Base-by-base conservation (phyloP, 2,329 filamentous ascomycete species). In the Dichotomopilus funicola region DNA sequence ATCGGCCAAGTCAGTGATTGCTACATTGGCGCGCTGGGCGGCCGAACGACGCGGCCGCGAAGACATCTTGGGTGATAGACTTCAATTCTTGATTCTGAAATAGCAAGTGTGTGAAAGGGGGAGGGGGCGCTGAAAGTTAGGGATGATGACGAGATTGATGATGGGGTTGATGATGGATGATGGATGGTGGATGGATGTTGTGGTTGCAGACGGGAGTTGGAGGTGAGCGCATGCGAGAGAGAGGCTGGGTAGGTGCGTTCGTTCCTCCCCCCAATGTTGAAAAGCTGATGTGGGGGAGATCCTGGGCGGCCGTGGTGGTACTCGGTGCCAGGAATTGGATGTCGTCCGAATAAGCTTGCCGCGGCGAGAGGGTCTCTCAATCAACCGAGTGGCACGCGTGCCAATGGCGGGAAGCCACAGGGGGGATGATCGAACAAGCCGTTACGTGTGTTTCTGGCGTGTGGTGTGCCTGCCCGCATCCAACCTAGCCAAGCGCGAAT, bases 1-100 rank as follows among this genome's bases (percentile, higher is more conserved):
- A 59, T 78, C 75, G 65, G 73, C 74, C 68, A 78, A 72, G 73
- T 77, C 73, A 76, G 75, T 76, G 56, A 77, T 77, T 61, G 72
- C 73, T 42, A 67, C 68, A 40, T 70, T 75, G 52, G 74, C 74
- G 66, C 69, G 71, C 60, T 75, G 73, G 62, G 74, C 74, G 31
- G 74, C 74, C 46, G 73, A 74, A 63, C 74, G 72, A 55, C 74
- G 76, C 43, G 78, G 78, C 56, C 78, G 75, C 36, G 73, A 71
- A 46, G 75, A 62, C 77, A 56, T 64, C 53, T 53, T 53, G 37
- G 12, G 12, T 9, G 12, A 12, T 27, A 27, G 19, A 27, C 19
- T 27, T 27, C 19, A 27, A 27, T 27, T 27, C 19, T 27, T 27
- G 19, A 27, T 27, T 27, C 19, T 27, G 19, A 27, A 27, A 27